A percentile compares a stretch with the other conserved stretches of the same genome.
Conservation (phyloP, 352 stramenopile genomes). For the Peronospora destructor region DNA sequence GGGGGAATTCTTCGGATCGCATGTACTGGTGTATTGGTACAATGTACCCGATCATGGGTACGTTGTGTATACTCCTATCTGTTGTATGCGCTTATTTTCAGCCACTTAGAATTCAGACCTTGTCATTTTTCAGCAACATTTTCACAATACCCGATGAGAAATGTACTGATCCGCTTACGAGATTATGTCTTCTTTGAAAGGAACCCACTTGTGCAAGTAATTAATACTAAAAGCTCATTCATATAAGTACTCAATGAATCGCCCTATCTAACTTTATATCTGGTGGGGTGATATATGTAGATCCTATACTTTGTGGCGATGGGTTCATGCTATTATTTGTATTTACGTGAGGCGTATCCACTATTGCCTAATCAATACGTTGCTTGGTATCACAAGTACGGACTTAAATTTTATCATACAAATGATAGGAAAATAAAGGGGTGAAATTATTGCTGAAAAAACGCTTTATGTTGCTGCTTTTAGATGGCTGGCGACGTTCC, state of each 20-base stretch:
- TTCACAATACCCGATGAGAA: neutral
- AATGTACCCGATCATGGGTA: neutral
- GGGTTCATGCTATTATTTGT: slow-evolving; percentile 56
- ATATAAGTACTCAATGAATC: too few species aligned
- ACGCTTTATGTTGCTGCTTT: neutral
- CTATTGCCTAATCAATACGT: slow-evolving; percentile 61
- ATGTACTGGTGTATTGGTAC: slow-evolving; percentile 17
- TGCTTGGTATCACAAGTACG: slow-evolving; percentile 54
- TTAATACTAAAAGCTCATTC: neutral
- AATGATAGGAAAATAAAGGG: neutral
- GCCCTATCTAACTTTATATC: neutral
- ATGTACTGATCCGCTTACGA: slow-evolving; percentile 18
- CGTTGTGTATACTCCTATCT: neutral
- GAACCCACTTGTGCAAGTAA: slow-evolving; percentile 66
- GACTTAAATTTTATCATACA: neutral
- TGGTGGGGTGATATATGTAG: slow-evolving; percentile 19
- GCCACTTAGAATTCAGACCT: too few species aligned
- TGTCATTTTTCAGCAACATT: too few species aligned
- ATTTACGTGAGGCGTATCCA: slow-evolving; percentile 56
- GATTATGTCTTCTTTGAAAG: slow-evolving; percentile 60
- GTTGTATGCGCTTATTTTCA: slow-evolving; percentile 2
- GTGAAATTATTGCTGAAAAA: neutral
- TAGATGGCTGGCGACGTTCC: slow-evolving; percentile 39
- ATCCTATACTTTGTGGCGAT: slow-evolving; percentile 77
- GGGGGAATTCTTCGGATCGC: slow-evolving; percentile 21